Base-by-base conservation (phyloP, 2,329 filamentous ascomycete species). In the Cordyceps farinosa region DNA sequence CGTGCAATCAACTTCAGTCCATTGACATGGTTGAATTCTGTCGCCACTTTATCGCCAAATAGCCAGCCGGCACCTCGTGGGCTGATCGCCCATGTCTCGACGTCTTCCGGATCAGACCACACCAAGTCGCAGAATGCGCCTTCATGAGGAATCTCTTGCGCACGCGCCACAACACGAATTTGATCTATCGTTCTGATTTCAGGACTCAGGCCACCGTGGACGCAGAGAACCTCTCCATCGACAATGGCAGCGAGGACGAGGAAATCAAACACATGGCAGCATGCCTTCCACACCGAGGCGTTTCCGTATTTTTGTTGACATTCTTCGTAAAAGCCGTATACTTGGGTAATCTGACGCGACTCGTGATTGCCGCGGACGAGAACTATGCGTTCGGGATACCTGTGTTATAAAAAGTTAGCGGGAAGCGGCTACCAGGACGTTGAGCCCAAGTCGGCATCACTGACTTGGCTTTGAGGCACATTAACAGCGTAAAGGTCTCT, bases 231-330 rank as follows among this genome's bases (percentile, higher is more conserved):
- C 73, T 97, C 92, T 71, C 97, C 91, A 73, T 99, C 96, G 70
- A 99, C 97, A 68, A 99, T 96, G 66, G 97, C 96, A 62, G 92
- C 95, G 29, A 99, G 84, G 2, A 96, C 97, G 36, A 99, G 86
- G 76, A 97, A 99, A 76, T 99, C 95, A 76, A 99, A 99, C 79
- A 99, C 97, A 75, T 99, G 95, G 67, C 95, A 99, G 77, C 97
- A 99, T 64, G 97, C 95, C 77, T 99, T 96, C 95, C 95, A 99
- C n/a, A 99, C 95, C 55, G 96, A 97, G 13, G 95, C 92, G 73
- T 97, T 98, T 72, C 95, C 95, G 75, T 99, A 99, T 78, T 99
- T 99, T 71, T 95, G 90, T 62, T 92, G 92, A 77, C 95, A 99
- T 76, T 99, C 95, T 65, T 96, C 97, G 77, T 99, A 99, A 78